Evolutionary conservation across 2,329 filamentous ascomycete species (phyloP).

Genomic region (Stenocarpella maydis): DNA sequence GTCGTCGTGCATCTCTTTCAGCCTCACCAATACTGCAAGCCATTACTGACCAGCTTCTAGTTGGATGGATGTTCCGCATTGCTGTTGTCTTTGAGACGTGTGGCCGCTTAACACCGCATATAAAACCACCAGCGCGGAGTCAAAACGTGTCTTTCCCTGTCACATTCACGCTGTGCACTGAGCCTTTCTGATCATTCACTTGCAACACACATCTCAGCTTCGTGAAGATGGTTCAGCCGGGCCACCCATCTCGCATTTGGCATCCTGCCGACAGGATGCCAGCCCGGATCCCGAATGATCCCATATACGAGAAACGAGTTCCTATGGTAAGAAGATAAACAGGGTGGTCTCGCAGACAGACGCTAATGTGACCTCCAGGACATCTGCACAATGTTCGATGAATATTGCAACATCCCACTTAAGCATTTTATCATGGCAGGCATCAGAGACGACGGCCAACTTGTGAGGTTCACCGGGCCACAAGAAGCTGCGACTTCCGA

Average conservation of each 20-base stretch:
- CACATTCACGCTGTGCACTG: not conserved
- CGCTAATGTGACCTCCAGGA: constrained; percentile 45
- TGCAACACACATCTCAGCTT: not conserved
- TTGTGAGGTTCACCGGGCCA: constrained; percentile 56
- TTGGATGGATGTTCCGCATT: not conserved
- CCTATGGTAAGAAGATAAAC: constrained; percentile 32
- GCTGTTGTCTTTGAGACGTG: constrained; percentile 3
- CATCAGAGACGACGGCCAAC: constrained; percentile 56
- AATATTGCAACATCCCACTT: constrained; percentile 60
- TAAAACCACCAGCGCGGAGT: constrained; percentile 6
- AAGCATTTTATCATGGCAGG: constrained; percentile 62
- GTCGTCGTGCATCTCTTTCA: constrained; percentile 17
- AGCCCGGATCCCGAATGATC: constrained; percentile 29
- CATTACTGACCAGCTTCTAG: constrained; percentile 16
- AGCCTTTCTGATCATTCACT: not conserved
- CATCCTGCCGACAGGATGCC: constrained; percentile 31
- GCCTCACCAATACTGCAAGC: constrained; percentile 22
- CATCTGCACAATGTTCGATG: constrained; percentile 60
- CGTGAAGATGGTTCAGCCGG: constrained; percentile 31
- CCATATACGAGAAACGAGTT: constrained; percentile 33
- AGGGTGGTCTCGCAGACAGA: not conserved
- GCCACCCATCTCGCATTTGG: constrained; percentile 31
- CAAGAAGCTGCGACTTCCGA: constrained; percentile 37
- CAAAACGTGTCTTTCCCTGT: not conserved
- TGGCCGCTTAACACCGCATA: constrained; percentile 14